Percentiles rank a stretch among this genome's conserved stretches.
These are phyloP conservation scores for Penicillium paneum DNA, from an alignment of 2,329 filamentous ascomycete genomes.

Conservation along the genomic window DNA sequence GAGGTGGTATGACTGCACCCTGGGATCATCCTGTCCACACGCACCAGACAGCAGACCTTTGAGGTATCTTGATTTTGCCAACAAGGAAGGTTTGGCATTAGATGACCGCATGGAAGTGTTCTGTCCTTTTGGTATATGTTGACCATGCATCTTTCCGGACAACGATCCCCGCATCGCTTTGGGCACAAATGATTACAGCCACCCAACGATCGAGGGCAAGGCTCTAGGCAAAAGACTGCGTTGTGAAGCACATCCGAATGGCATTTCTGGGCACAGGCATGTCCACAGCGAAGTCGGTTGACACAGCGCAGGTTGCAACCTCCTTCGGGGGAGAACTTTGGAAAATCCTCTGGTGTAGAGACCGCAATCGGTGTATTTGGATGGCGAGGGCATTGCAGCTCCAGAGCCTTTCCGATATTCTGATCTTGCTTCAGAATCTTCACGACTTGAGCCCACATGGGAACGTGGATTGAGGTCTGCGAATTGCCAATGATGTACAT, in stretches of 20 bases:
- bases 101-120: slow-evolving; percentile 34
- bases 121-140: slow-evolving; percentile 27
- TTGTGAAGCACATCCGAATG: slow-evolving; percentile 46
- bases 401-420: slow-evolving; percentile 52
- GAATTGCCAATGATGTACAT: slow-evolving; percentile 70
- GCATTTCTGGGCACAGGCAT: slow-evolving; percentile 46
- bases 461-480: slow-evolving; percentile 53
- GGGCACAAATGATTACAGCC: slow-evolving; percentile 45
- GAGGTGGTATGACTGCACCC: slow-evolving; percentile 55
- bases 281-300: slow-evolving; percentile 45
- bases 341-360: slow-evolving; percentile 57
- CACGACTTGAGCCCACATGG: slow-evolving; percentile 64
- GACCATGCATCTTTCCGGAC: slow-evolving; percentile 35
- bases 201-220: slow-evolving; percentile 36
- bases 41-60: slow-evolving; percentile 49
- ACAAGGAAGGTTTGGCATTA: slow-evolving; percentile 30
- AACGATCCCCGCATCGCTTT: slow-evolving; percentile 42
- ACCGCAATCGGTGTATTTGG: slow-evolving; percentile 51
- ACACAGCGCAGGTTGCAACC: slow-evolving; percentile 56
- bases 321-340: slow-evolving; percentile 56
- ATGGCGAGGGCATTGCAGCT: slow-evolving; percentile 62
- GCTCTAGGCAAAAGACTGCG: slow-evolving; percentile 41
- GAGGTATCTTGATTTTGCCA: slow-evolving; percentile 44
- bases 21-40: slow-evolving; percentile 50
- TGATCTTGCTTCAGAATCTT: slow-evolving; percentile 47